Evolutionary conservation across 2,329 filamentous ascomycete genomes (phyloP), one percentile per base, ranked within the genome.

Genomic region (Helotiales sp.): DNA sequence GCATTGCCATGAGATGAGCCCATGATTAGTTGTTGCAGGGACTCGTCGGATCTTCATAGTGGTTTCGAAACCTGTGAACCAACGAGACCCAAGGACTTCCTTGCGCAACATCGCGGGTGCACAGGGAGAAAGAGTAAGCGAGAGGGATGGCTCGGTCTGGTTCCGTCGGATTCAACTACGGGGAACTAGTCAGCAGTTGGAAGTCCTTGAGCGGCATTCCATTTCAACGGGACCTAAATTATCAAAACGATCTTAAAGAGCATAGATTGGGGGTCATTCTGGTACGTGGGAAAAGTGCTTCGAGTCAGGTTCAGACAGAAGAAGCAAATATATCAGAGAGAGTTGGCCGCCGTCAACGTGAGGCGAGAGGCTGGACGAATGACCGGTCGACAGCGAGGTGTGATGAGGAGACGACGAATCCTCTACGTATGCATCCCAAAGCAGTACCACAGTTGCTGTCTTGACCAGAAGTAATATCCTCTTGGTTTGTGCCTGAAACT

Each of bases 181-280:
- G 3, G 1, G 22, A n/a, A 15, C 22, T 44, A 44, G 22, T 44
- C 15, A 44, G 9, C 38, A 22, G 22, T 44, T 44, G 40, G 40
- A 44, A 9, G 10, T 44, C 7, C 5, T 17, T 25, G 19, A 25
- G 40, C 27, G 40, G 22, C 7, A 31, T 9, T 51, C 54, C 54
- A 56, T 44, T 56, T 56, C 15, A 34, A 38, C 54, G 54, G 54
- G 48, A 46, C 38, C 54, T 52, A 56, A 52, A 13, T 1, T 12
- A 3, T 52, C n/a, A n/a, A 15, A 7, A n/a, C 8, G 34, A n/a
- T n/a, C n/a, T n/a, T n/a, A n/a, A n/a, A n/a, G n/a, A n/a, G n/a
- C n/a, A 33, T 27, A n/a, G 54, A 25, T 56, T 55, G 31, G 44
- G 47, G 54, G 48, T 24, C 8, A 10, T 7, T 24, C 40, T 25